phyloP scores from a whole-genome alignment of 805 yeast species.

The Metschnikowia sp. region DNA sequence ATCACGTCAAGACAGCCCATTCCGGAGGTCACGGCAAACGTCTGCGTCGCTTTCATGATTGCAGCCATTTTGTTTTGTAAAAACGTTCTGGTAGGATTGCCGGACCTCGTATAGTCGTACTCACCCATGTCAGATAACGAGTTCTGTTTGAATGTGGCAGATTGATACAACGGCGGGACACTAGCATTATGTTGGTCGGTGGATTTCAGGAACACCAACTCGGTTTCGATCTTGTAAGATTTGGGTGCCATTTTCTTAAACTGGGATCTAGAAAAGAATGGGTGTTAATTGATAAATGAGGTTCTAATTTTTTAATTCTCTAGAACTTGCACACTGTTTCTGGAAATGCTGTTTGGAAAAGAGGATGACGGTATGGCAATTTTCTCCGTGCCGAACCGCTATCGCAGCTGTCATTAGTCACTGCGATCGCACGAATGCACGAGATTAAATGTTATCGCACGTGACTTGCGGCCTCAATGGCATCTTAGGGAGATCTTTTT shows the following conservation, averaged over 20 bases:
- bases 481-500: not conserved
- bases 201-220: slow-evolving; percentile 59
- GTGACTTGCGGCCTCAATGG: slow-evolving; percentile 2
- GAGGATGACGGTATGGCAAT: not conserved
- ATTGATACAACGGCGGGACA: slow-evolving; percentile 84
- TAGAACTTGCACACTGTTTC: not conserved
- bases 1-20: slow-evolving; percentile 92
- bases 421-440: slow-evolving; percentile 14
- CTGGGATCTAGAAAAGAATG: too few species aligned
- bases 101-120: slow-evolving; percentile 79
- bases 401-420: slow-evolving; percentile 9
- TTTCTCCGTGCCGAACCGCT: slow-evolving; percentile 3
- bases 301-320: not conserved
- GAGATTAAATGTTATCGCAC: slow-evolving; percentile 13
- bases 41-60: slow-evolving; percentile 72
- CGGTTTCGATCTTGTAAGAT: slow-evolving; percentile 60
- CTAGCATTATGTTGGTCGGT: slow-evolving; percentile 74
- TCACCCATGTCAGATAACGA: slow-evolving; percentile 70
- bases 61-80: slow-evolving; percentile 75
- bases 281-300: too few species aligned
- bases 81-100: slow-evolving; percentile 87
- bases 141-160: slow-evolving; percentile 90
- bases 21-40: slow-evolving; percentile 84
- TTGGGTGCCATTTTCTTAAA: slow-evolving; percentile 18
- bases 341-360: not conserved